Conservation (phyloP, 805 yeast genomes). For the Yamadazyma sp. region DNA sequence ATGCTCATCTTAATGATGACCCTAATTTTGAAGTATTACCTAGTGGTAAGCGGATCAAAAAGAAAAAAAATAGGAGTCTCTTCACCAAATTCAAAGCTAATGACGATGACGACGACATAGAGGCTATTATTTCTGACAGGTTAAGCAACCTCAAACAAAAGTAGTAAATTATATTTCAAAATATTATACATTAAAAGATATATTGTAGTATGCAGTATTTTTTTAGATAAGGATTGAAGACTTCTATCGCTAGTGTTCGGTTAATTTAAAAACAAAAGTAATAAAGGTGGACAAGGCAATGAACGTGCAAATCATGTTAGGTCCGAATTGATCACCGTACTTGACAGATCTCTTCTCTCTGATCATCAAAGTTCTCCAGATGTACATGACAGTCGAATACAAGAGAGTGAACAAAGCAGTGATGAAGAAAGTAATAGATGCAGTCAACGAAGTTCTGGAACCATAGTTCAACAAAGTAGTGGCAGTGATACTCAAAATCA, state of each 20-base stretch:
- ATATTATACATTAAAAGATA: not conserved
- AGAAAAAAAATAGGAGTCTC: constrained; percentile 19
- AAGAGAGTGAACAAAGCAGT: constrained; percentile 72
- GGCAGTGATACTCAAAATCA: constrained; percentile 86
- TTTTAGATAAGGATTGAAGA: constrained; percentile 45
- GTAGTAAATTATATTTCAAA: not conserved
- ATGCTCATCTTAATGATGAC: constrained; percentile 11
- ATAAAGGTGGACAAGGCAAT: constrained; percentile 67
- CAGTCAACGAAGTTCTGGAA: constrained; percentile 64
- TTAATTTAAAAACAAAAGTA: constrained; percentile 54
- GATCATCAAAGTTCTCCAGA: constrained; percentile 80
- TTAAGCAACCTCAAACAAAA: constrained; percentile 18
- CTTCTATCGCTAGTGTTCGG: constrained; percentile 25
- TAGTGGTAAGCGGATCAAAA: constrained; percentile 64
- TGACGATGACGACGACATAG: constrained; percentile 39
- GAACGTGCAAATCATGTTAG: constrained; percentile 74
- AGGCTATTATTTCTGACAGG: constrained; percentile 54
- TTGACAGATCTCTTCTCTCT: constrained; percentile 79
- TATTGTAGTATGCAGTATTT: not conserved
- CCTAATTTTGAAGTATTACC: constrained; percentile 59
- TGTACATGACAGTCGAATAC: constrained; percentile 72
- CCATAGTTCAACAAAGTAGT: constrained; percentile 86
- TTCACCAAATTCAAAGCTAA: constrained; percentile 10
- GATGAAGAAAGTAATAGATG: constrained; percentile 82
- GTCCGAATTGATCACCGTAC: constrained; percentile 88